Percentiles rank a stretch among this genome's conserved stretches.
Evolutionary conservation across 2,329 filamentous ascomycete species (phyloP).

Genomic region (Colletotrichum somersetense): DNA sequence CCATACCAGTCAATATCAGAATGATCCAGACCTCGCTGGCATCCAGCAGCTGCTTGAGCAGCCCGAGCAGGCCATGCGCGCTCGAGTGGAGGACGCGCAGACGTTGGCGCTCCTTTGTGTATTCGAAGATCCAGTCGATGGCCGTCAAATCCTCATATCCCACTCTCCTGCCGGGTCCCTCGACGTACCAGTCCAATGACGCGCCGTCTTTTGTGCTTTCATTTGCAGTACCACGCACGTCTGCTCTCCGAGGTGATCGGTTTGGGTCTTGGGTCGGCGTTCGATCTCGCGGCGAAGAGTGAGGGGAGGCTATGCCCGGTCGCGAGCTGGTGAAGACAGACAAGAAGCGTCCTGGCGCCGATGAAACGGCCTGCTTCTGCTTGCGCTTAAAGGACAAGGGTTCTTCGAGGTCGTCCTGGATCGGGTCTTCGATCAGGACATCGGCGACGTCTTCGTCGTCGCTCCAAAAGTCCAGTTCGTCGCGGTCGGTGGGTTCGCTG

Average conservation of each 20-base stretch:
- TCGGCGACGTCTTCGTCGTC: constrained; percentile 55
- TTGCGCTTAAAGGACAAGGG: constrained; percentile 80
- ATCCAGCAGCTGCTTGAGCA: constrained; percentile 80
- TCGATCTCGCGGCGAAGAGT: constrained; percentile 37
- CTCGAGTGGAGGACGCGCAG: constrained; percentile 80
- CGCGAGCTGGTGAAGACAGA: constrained; percentile 60
- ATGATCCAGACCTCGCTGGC: constrained; percentile 93
- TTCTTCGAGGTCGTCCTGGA: constrained; percentile 62
- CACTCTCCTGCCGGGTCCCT: constrained; percentile 89
- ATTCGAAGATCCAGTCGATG: constrained; percentile 99
- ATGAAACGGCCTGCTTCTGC: constrained; percentile 64
- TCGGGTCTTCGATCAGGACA: constrained; percentile 68
- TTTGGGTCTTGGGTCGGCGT: constrained; percentile 43
- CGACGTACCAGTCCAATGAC: constrained; percentile 85
- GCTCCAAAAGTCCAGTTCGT: constrained; percentile 61
- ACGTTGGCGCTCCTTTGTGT: constrained; percentile 93
- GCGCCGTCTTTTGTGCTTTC: constrained; percentile 58
- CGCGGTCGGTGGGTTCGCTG: constrained; percentile 55
- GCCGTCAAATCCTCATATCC: constrained; percentile 97
- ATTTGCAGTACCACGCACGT: constrained; percentile 38
- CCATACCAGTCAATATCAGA: constrained; percentile 85
- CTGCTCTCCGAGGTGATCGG: constrained; percentile 39
- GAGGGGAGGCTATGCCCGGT: constrained; percentile 43
- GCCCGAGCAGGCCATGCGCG: constrained; percentile 78
- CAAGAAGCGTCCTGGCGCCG: constrained; percentile 62